Evolutionary conservation across 805 yeast genomes (phyloP).

Genomic region (Yarrowia sp.): DNA sequence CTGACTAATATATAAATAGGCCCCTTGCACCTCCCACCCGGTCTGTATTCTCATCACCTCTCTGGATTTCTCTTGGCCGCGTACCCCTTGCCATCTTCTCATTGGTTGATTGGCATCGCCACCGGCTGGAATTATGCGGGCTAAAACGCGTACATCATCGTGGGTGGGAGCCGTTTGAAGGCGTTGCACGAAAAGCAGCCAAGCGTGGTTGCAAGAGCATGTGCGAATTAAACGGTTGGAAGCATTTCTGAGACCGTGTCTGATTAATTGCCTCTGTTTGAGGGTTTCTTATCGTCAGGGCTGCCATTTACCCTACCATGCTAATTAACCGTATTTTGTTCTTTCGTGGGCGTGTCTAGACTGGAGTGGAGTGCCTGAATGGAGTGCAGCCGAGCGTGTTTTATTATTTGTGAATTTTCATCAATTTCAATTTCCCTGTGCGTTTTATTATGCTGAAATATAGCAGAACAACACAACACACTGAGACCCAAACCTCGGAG

Average conservation of each 20-base stretch:
- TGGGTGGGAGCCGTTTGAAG: neutral
- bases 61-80: neutral
- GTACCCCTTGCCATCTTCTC: neutral
- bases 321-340: neutral
- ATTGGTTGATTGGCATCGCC: slow-evolving; percentile 22
- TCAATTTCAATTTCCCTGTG: no score
- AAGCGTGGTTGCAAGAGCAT: neutral
- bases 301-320: neutral
- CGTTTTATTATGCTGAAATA: no score
- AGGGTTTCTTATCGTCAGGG: neutral
- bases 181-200: neutral
- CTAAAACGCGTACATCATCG: neutral
- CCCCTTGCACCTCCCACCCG: neutral
- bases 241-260: no score
- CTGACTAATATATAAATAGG: neutral
- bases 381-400: neutral
- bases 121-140: slow-evolving; percentile 18
- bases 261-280: neutral
- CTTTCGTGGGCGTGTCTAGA: no score
- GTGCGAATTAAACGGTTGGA: no score
- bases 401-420: no score
- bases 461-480: no score
- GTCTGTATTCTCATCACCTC: neutral
- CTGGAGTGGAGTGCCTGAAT: no score
- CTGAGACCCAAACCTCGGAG: no score